Evolutionary conservation across 148 eudicot genomes (phyloP), one percentile per base, ranked within the genome.

Genomic region (Camellia granthamiana): DNA sequence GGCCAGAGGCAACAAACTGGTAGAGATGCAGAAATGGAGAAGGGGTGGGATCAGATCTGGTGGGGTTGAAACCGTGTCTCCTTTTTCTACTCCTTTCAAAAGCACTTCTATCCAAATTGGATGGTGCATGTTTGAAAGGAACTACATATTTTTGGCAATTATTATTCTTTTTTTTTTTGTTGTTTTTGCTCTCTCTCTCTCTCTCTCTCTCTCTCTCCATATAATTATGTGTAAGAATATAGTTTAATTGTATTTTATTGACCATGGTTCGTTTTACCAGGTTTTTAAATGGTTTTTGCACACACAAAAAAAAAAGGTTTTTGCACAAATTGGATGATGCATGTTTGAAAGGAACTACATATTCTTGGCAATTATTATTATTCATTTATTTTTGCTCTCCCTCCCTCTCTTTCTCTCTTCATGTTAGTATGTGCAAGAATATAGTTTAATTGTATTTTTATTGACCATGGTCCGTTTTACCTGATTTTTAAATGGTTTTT

Each of bases 401-500:
- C 38, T 30, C 38, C 38, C 38, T 30, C 38, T 30, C 38, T 30
- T 30, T 30, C 38, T 30, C 38, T 30, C 38, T 30, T 30, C 38
- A 30, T 30, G 38, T 30, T 30, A 30, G 56, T 54, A 54, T 7
- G 7, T 54, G 7, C 38, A 30, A 30, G 38, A 30, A 30, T 30
- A 1, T 30, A 30, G 38, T 1, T 30, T 30, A 30, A 30, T 54
- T 12, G 7, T 54, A 54, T 54, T 54, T 54, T 54, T 7, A 54
- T 12, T 54, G 12, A 54, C 56, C 56, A 54, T 54, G 56, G 15
- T 66, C 3, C 3, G 9, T 42, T 11, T 41, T 67, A 38, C 18
- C n/a, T 42, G 46, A 18, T 21, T 23, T 23, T 11, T 23, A 19
- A 23, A 64, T 19, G 38, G 68, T 60, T 81, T 83, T 79, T 83